phyloP scores from a whole-genome alignment of 345 rosid genomes.

The Camelina neglecta region DNA sequence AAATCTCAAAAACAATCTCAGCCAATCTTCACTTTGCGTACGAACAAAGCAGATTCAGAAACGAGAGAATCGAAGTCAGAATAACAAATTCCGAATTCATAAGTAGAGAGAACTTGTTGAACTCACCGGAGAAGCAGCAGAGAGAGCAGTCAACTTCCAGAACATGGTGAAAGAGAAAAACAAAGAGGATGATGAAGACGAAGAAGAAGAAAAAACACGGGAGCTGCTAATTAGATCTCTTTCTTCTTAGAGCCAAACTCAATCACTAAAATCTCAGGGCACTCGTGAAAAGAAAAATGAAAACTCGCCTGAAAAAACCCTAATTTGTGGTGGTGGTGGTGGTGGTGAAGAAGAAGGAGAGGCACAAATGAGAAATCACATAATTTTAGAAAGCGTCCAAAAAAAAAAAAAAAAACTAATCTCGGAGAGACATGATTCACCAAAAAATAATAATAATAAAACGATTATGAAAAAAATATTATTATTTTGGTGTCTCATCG shows the following conservation, averaged over 20 bases:
- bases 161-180: conserved; percentile 59
- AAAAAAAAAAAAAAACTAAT: conserved; percentile 15
- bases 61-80: neutral
- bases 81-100: conserved; percentile 19
- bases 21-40: conserved; percentile 1
- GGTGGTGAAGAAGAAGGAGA: conserved; percentile 31
- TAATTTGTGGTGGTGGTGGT: conserved; percentile 37
- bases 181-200: conserved; percentile 27
- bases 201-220: conserved; percentile 7
- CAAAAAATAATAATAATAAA: neutral
- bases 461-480: neutral
- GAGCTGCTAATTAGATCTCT: conserved; percentile 53
- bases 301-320: conserved; percentile 36
- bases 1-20: conserved; percentile 32
- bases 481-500: neutral
- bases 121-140: conserved; percentile 95
- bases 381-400: conserved; percentile 39
- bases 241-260: neutral
- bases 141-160: conserved; percentile 91
- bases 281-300: neutral
- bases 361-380: conserved; percentile 44
- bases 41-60: conserved; percentile 12
- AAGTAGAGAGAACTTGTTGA: conserved; percentile 21
- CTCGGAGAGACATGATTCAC: conserved; percentile 17
- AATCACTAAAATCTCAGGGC: conserved; percentile 35